These are phyloP conservation scores for Puccinia novopanici DNA, from an alignment of 1,284 basidiomycete genomes.

Conservation along the genomic window DNA sequence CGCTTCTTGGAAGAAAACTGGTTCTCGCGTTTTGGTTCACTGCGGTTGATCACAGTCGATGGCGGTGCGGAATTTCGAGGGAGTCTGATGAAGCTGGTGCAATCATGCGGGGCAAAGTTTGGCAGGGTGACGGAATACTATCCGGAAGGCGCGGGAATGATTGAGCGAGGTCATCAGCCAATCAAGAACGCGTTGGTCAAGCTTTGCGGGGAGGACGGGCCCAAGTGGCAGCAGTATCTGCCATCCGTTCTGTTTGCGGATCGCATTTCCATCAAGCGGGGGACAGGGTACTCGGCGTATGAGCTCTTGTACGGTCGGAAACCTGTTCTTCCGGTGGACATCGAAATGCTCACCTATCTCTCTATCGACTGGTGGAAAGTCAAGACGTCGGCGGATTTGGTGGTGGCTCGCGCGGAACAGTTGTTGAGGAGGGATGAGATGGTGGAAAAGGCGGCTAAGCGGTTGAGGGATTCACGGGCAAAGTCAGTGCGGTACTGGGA, in stretches of 20 bases:
- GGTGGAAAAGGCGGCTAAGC: not conserved
- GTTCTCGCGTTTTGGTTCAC: too few species aligned
- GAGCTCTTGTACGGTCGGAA: not conserved
- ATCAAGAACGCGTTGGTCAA: not conserved
- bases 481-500: constrained; percentile 23
- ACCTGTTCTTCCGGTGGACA: not conserved
- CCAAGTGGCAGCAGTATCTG: not conserved
- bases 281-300: not conserved
- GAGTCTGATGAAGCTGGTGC: too few species aligned
- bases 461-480: not conserved
- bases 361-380: constrained; percentile 3
- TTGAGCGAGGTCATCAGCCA: not conserved
- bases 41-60: too few species aligned
- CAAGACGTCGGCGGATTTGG: not conserved
- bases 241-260: not conserved
- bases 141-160: not conserved
- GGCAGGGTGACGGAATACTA: too few species aligned
- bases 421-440: not conserved
- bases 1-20: too few species aligned
- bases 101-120: too few species aligned
- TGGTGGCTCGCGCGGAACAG: not conserved
- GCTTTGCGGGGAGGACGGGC: not conserved
- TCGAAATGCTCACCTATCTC: constrained; percentile 7
- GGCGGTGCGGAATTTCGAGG: too few species aligned
- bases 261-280: not conserved